These are phyloP conservation scores for Arbutus unedo DNA, from an alignment of 148 eudicot species.

Conservation along the genomic window DNA sequence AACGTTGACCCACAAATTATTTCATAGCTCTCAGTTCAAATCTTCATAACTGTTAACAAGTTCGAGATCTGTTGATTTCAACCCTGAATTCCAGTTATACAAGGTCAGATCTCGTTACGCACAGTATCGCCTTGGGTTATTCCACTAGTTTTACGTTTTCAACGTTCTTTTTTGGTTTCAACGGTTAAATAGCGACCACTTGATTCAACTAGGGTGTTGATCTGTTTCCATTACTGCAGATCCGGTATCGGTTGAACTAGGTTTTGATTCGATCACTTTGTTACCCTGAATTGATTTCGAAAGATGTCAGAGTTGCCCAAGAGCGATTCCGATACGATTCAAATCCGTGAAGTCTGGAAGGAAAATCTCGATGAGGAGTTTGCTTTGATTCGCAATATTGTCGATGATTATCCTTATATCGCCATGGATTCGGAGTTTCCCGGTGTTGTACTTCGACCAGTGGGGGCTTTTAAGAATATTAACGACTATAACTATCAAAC, in stretches of 20 bases:
- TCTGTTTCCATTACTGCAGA: background rate
- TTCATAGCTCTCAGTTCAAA: background rate
- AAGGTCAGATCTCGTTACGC: background rate
- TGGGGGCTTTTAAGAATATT: conserved; percentile 16
- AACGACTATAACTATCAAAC: conserved; percentile 20
- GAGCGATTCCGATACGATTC: conserved; percentile 15
- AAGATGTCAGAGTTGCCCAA: conserved; percentile 23
- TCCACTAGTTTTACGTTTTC: background rate
- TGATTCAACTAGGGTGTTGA: conserved; percentile 2
- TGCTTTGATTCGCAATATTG: conserved; percentile 28
- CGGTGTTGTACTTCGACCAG: conserved; percentile 18
- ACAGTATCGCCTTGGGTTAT: background rate
- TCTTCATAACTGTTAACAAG: background rate
- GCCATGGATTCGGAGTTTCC: conserved; percentile 14
- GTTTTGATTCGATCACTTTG: background rate
- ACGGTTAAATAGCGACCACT: background rate
- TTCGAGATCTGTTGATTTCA: background rate
- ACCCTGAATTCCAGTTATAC: background rate
- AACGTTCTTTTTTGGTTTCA: too few species aligned
- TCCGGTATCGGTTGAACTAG: background rate
- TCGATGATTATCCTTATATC: conserved; percentile 20
- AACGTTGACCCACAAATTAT: background rate
- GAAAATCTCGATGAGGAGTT: conserved; percentile 37
- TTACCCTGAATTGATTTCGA: background rate
- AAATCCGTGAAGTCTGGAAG: conserved; percentile 27